Conservation (phyloP, 495 filamentous ascomycete species). For the Daldinia concentrica region DNA sequence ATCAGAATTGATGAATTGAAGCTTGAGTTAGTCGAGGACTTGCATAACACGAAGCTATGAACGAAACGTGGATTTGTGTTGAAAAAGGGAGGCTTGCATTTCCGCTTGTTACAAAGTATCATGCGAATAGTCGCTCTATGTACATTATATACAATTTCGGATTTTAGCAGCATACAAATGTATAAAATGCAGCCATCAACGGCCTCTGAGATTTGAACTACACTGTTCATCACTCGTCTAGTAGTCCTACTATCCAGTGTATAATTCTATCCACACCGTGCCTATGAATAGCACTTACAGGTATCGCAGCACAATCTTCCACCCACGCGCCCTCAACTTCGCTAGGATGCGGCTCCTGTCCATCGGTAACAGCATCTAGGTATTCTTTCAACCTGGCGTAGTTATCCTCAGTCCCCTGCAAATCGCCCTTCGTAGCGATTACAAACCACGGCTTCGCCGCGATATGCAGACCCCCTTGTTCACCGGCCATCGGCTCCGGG, state of each 20-base stretch:
- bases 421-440: constrained; percentile 92
- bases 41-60: not conserved
- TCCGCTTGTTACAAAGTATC: constrained; percentile 1
- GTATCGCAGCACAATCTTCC: constrained; percentile 72
- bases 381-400: constrained; percentile 75
- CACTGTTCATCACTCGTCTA: constrained; percentile 58
- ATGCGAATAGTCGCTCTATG: constrained; percentile 5
- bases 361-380: constrained; percentile 66
- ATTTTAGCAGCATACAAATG: not conserved
- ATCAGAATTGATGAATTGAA: not conserved
- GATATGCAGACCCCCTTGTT: constrained; percentile 65
- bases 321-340: constrained; percentile 73
- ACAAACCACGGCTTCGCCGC: constrained; percentile 96
- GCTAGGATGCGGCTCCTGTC: constrained; percentile 73
- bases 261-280: constrained; percentile 84
- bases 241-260: constrained; percentile 76
- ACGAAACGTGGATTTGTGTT: not conserved
- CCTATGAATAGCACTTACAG: constrained; percentile 86
- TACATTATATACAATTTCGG: constrained; percentile 17
- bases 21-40: not conserved
- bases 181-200: constrained; percentile 9
- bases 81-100: not conserved
- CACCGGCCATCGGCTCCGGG: constrained; percentile 36
- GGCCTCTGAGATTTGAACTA: not conserved
- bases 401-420: constrained; percentile 79